phyloP scores from a whole-genome alignment of 2,329 filamentous ascomycete genomes.

The Cladosporium sp. region DNA sequence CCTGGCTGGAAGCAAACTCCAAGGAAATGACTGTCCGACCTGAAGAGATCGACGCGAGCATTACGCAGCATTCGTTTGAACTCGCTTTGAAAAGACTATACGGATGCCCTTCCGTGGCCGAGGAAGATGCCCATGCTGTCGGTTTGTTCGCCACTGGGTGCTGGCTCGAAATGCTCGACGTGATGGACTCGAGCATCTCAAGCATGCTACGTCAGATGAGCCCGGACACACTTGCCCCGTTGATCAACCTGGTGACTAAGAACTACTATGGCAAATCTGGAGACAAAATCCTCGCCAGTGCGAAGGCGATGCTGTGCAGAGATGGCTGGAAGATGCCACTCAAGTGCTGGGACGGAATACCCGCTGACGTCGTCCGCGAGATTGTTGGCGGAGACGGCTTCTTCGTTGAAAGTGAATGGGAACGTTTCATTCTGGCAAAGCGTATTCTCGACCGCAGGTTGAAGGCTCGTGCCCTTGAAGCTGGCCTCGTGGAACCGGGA shows the following conservation, averaged over 20 bases:
- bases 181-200: conserved; percentile 51
- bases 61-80: conserved; percentile 51
- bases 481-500: conserved; percentile 44
- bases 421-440: conserved; percentile 53
- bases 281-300: conserved; percentile 52
- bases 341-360: conserved; percentile 54
- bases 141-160: conserved; percentile 54
- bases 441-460: conserved; percentile 51
- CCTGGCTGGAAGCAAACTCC: conserved; percentile 52
- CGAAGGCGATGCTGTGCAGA: conserved; percentile 56
- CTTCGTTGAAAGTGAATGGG: conserved; percentile 55
- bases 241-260: conserved; percentile 51
- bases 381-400: conserved; percentile 57
- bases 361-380: conserved; percentile 55
- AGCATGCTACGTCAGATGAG: conserved; percentile 54
- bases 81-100: conserved; percentile 53
- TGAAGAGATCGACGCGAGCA: conserved; percentile 51
- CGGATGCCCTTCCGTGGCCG: conserved; percentile 44
- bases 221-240: conserved; percentile 43
- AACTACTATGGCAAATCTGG: conserved; percentile 55
- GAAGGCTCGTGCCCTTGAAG: conserved; percentile 43
- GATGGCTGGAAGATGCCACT: conserved; percentile 55
- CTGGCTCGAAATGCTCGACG: conserved; percentile 56
- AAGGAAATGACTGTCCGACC: conserved; percentile 51
- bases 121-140: conserved; percentile 51